phyloP scores from a whole-genome alignment of 768 basidiomycete genomes.

The Trametes cubensis region DNA sequence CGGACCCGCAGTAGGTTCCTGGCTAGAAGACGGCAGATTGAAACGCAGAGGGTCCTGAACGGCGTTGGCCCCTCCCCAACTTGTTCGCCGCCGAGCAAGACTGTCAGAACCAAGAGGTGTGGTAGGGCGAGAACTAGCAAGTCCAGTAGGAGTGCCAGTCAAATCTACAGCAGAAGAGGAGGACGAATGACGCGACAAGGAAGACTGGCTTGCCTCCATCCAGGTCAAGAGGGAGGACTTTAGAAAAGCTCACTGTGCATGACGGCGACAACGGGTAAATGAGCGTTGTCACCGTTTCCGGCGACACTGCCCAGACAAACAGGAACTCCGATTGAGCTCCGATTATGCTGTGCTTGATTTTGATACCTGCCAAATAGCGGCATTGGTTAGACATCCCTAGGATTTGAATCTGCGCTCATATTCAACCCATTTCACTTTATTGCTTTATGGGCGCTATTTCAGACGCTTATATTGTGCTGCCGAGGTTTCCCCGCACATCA shows the following conservation, averaged over 20 bases:
- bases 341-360: slow-evolving; percentile 2
- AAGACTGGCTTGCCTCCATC: slow-evolving; percentile 22
- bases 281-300: slow-evolving; percentile 11
- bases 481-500: slow-evolving; percentile 1
- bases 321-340: too few species aligned
- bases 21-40: slow-evolving; percentile 35
- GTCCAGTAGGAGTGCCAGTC: slow-evolving; percentile 46
- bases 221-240: slow-evolving; percentile 18
- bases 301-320: slow-evolving; percentile 4
- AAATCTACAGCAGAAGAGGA: slow-evolving; percentile 64
- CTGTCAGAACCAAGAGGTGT: slow-evolving; percentile 52
- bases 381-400: too few species aligned
- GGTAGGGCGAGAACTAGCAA: slow-evolving; percentile 47
- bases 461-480: not conserved
- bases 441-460: not conserved
- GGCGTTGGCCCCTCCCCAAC: slow-evolving; percentile 55
- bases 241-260: slow-evolving; percentile 20
- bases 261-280: slow-evolving; percentile 21
- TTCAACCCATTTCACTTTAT: too few species aligned
- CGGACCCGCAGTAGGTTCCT: slow-evolving; percentile 26
- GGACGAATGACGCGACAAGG: slow-evolving; percentile 37
- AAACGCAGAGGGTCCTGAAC: slow-evolving; percentile 53
- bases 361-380: not conserved
- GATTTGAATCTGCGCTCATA: too few species aligned
- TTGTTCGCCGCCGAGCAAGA: slow-evolving; percentile 55